A percentile compares a stretch with the other conserved stretches of the same genome.
Conservation (phyloP, 2,329 filamentous ascomycete species). For the Fusarium papillatum region DNA sequence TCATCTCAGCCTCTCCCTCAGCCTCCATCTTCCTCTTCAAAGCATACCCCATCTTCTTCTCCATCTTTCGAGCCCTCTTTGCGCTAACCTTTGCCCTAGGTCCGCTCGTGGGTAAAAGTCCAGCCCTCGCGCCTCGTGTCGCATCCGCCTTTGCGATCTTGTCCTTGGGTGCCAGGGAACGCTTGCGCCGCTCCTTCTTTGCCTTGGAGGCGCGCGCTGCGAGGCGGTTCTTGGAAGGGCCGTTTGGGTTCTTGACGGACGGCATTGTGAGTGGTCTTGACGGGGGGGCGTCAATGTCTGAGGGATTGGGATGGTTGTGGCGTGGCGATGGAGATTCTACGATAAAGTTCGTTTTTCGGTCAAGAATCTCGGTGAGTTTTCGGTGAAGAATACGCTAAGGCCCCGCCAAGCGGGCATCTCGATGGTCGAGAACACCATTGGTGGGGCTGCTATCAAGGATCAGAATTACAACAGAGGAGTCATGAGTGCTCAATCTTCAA, state of each 20-base stretch:
- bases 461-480: neutral
- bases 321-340: slow-evolving; percentile 24
- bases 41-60: slow-evolving; percentile 66
- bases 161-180: slow-evolving; percentile 51
- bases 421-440: slow-evolving; percentile 27
- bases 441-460: neutral
- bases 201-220: slow-evolving; percentile 60
- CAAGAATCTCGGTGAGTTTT: slow-evolving; percentile 32
- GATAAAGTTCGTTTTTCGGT: slow-evolving; percentile 32
- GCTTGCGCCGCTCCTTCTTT: slow-evolving; percentile 59
- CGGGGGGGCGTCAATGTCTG: neutral
- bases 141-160: slow-evolving; percentile 58
- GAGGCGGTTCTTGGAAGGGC: slow-evolving; percentile 66
- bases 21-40: slow-evolving; percentile 65
- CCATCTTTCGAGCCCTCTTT: slow-evolving; percentile 70
- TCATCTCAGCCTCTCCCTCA: slow-evolving; percentile 64
- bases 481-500: neutral
- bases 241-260: slow-evolving; percentile 71
- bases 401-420: slow-evolving; percentile 28
- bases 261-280: slow-evolving; percentile 55
- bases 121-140: slow-evolving; percentile 64
- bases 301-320: neutral
- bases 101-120: slow-evolving; percentile 68
- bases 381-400: slow-evolving; percentile 22
- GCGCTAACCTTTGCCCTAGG: slow-evolving; percentile 63